A percentile compares a stretch with the other conserved stretches of the same genome.
Conservation (phyloP, 2,329 filamentous ascomycete species). For the Fusarium sp. region DNA sequence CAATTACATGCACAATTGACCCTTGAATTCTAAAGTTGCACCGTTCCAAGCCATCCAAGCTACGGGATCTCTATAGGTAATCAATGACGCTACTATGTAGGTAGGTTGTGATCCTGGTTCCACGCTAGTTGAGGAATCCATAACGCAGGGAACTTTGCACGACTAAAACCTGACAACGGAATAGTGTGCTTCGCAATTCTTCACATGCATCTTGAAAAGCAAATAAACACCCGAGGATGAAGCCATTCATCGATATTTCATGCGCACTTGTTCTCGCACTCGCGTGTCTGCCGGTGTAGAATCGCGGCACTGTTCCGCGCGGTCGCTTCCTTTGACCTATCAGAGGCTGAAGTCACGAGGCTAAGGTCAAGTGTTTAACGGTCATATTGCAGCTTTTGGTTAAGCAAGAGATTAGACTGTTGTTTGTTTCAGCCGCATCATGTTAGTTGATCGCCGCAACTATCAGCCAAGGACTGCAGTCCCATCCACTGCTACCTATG, state of each 20-base stretch:
- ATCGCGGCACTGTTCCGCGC: slow-evolving; percentile 33
- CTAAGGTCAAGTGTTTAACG: slow-evolving; percentile 1
- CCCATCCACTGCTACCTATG: neutral
- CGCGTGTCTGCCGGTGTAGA: slow-evolving; percentile 3
- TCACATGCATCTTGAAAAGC: slow-evolving; percentile 4
- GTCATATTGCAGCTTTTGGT: neutral
- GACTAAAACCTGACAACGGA: neutral
- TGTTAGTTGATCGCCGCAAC: neutral
- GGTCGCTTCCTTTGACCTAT: slow-evolving; percentile 34
- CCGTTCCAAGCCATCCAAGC: neutral
- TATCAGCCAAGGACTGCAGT: neutral
- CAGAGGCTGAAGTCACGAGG: slow-evolving; percentile 12
- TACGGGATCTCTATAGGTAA: slow-evolving; percentile 4
- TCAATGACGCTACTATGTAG: slow-evolving; percentile 30
- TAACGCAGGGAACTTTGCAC: slow-evolving; percentile 17
- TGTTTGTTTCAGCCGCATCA: neutral
- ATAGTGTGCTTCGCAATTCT: neutral
- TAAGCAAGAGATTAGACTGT: neutral
- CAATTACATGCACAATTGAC: neutral
- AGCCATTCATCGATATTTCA: slow-evolving; percentile 20
- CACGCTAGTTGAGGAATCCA: slow-evolving; percentile 8
- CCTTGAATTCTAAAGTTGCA: slow-evolving; percentile 3
- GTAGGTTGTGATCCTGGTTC: slow-evolving; percentile 18
- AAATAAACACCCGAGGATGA: slow-evolving; percentile 15
- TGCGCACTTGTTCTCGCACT: slow-evolving; percentile 30